Evolutionary conservation across 2,329 filamentous ascomycete species (phyloP).

Genomic region (Monosporascus sp.): DNA sequence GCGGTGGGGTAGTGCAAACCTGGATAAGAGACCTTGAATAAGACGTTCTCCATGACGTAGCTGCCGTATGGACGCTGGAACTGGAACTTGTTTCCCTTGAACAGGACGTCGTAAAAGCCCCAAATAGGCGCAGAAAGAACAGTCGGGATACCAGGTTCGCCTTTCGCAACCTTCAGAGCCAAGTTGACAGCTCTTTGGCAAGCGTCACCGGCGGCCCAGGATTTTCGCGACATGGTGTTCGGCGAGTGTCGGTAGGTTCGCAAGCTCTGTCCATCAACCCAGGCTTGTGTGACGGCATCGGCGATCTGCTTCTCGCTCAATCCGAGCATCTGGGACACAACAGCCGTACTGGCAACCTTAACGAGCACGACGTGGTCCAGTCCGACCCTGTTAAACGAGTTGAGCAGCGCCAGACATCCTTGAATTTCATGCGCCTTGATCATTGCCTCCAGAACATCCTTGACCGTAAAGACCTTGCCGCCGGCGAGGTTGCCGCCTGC

Average conservation of each 20-base stretch:
- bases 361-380: conserved; percentile 96
- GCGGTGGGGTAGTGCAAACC: conserved; percentile 45
- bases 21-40: conserved; percentile 99
- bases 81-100: conserved; percentile 91
- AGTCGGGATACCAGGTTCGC: conserved; percentile 85
- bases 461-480: conserved; percentile 81
- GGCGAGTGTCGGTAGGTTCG: conserved; percentile 95
- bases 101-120: conserved; percentile 98
- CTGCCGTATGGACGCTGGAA: conserved; percentile 96
- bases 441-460: conserved; percentile 92
- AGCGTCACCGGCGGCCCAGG: conserved; percentile 96
- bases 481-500: conserved; percentile 72
- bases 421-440: conserved; percentile 99
- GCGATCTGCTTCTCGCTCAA: conserved; percentile 85
- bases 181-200: conserved; percentile 94
- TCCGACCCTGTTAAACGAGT: conserved; percentile 98
- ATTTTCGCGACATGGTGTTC: conserved; percentile 99
- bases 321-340: conserved; percentile 92
- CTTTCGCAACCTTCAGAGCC: conserved; percentile 83
- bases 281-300: conserved; percentile 93
- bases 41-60: conserved; percentile 99
- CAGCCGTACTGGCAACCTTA: conserved; percentile 93
- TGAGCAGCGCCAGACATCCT: conserved; percentile 91
- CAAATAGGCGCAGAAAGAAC: conserved; percentile 88
- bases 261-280: conserved; percentile 93